phyloP scores from a whole-genome alignment of 2,329 filamentous ascomycete genomes.

The Aureobasidium sp. region DNA sequence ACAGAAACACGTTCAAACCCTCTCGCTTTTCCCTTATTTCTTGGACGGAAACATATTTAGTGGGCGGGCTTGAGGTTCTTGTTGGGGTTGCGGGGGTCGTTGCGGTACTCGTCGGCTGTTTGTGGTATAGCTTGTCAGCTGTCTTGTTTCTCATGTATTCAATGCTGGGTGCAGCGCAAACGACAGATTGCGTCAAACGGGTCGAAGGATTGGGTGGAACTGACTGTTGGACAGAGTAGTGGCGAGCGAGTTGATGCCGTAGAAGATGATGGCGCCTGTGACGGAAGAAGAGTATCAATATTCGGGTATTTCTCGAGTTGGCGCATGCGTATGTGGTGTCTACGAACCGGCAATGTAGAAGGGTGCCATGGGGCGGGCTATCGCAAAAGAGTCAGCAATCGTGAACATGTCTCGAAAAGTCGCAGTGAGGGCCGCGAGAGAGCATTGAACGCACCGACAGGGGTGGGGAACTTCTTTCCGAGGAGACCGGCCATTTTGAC shows the following conservation, averaged over 20 bases:
- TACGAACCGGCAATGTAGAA: constrained; percentile 16
- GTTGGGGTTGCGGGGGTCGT: constrained; percentile 80
- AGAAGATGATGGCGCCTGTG: constrained; percentile 73
- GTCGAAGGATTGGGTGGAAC: constrained; percentile 29
- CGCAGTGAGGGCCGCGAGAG: background rate
- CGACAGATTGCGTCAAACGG: too few relatives aligned
- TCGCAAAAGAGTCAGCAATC: background rate
- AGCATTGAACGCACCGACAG: constrained; percentile 34
- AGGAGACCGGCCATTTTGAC: constrained; percentile 34
- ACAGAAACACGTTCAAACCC: background rate
- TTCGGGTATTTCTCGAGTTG: background rate
- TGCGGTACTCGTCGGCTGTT: constrained; percentile 87
- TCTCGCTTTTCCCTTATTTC: background rate
- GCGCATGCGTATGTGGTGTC: background rate
- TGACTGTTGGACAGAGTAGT: constrained; percentile 71
- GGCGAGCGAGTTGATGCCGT: constrained; percentile 81
- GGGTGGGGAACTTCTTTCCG: constrained; percentile 44
- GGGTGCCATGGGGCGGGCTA: constrained; percentile 16
- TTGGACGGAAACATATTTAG: background rate
- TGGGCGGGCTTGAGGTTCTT: background rate
- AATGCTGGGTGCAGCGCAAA: too few relatives aligned
- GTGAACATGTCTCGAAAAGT: background rate
- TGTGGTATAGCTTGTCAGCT: background rate
- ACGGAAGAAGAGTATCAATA: background rate
- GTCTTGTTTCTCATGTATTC: background rate